phyloP scores from a whole-genome alignment of 805 yeast species.

The Candida ortonii region DNA sequence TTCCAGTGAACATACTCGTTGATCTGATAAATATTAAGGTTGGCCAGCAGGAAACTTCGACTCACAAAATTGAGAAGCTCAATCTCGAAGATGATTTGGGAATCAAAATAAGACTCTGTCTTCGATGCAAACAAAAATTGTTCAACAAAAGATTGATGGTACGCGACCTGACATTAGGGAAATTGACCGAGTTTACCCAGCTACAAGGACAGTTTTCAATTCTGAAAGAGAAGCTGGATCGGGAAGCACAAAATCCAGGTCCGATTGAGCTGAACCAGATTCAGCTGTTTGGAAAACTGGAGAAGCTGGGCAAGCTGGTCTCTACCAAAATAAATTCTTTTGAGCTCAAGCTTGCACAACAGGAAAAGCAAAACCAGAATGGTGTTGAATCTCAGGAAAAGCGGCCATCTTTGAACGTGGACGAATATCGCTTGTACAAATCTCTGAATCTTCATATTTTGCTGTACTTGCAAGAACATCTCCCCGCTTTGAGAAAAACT shows the following conservation, averaged over 20 bases:
- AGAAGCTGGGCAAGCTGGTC: constrained; percentile 44
- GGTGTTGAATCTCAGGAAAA: too few species aligned
- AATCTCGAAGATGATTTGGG: constrained; percentile 17
- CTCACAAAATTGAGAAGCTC: constrained; percentile 2
- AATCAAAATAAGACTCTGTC: constrained; percentile 57
- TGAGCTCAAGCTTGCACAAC: constrained; percentile 22
- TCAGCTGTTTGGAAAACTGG: constrained; percentile 50
- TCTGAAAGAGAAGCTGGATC: constrained; percentile 21
- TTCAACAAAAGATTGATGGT: constrained; percentile 53
- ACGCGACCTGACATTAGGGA: constrained; percentile 35
- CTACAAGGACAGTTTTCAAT: constrained; percentile 33
- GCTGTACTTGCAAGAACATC: constrained; percentile 61
- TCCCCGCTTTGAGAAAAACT: constrained; percentile 60
- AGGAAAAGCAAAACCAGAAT: neutral
- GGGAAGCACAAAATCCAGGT: constrained; percentile 37
- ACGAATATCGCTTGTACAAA: constrained; percentile 46
- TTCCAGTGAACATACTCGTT: constrained; percentile 48
- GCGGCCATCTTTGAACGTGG: constrained; percentile 13
- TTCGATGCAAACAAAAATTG: constrained; percentile 60
- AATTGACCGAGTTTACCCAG: constrained; percentile 35
- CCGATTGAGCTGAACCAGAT: constrained; percentile 43
- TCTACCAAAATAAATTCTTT: constrained; percentile 27
- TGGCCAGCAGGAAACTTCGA: neutral
- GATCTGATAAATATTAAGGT: constrained; percentile 34
- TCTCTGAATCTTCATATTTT: constrained; percentile 59